Base-by-base conservation (phyloP, 2,329 filamentous ascomycete genomes). In the Hymenoscyphus albidus region DNA sequence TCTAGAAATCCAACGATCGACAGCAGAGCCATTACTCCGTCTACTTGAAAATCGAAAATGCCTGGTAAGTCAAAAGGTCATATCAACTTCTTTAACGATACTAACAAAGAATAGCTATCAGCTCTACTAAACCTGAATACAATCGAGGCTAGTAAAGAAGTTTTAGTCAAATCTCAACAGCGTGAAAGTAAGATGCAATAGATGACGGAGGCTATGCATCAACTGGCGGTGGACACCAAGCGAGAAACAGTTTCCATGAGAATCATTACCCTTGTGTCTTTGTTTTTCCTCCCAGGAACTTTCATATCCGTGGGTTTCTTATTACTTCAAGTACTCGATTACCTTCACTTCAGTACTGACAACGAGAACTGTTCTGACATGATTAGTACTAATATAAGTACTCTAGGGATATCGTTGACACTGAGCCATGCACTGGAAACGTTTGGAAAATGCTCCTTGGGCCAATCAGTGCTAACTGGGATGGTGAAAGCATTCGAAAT, bases 251-350 rank as follows among this genome's bases (percentile, higher is more conserved):
- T 78, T 0, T 76, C 76, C 0, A 79, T 79, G 78, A 70, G 75
- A 12, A 74, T 77, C 14, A 79, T 79, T 44, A 79, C 77, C 0
- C 67, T 76, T 0, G 77, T 79, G 1, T 78, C 77, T 0, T 62
- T 79, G 0, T 77, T 79, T 61, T 79, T 78, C 64, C 68, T 79
- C 1, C 77, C 78, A 4, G 77, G 74, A 7, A 79, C 77, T 1
- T 79, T 79, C 62, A 75, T 79, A 13, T 76, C 76, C 18, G 77
- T 55, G 10, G 10, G 42, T 48, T 5, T n/a, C 27, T 27, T 27
- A n/a, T 5, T 42, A 12, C 4, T 14, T 13, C 39, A 42, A 12
- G 14, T n/a, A 44, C 27, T 27, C 27, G 27, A 27, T 27, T 3
- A 1, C 27, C 27, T 27, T 27, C 27, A 27, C 27, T 27, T 27